These are phyloP conservation scores for Scenedesmus sp. DNA, from an alignment of 163 green algal species.

Conservation along the genomic window DNA sequence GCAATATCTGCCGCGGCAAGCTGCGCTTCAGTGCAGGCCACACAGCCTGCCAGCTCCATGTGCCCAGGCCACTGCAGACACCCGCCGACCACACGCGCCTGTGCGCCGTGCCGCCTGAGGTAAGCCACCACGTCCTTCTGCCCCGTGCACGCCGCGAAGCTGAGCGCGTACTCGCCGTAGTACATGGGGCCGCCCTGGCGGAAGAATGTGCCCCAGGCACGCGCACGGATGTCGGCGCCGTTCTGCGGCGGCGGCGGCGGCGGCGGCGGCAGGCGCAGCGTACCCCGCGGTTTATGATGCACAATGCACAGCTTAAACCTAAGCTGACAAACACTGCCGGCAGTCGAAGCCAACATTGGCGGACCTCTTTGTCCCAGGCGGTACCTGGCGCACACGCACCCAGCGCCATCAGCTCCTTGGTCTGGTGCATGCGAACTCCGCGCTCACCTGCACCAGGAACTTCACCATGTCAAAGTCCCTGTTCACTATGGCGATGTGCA, in stretches of 20 bases:
- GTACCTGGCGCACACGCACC: too few species aligned
- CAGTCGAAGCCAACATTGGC: too few species aligned
- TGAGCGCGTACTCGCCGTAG: slow-evolving; percentile 75
- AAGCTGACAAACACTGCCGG: too few species aligned
- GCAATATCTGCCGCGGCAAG: too few species aligned
- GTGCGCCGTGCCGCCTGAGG: slow-evolving; percentile 67
- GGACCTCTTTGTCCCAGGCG: too few species aligned
- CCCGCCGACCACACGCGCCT: not conserved
- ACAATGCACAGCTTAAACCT: not conserved
- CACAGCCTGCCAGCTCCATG: too few species aligned
- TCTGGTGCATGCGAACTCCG: not conserved
- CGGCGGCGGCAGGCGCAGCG: not conserved
- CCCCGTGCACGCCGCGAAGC: slow-evolving; percentile 71
- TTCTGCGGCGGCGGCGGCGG: slow-evolving; percentile 55
- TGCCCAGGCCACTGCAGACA: not conserved
- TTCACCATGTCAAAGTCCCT: slow-evolving; percentile 60
- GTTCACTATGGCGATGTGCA: slow-evolving; percentile 82
- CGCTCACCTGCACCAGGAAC: slow-evolving; percentile 55
- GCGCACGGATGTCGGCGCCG: slow-evolving; percentile 68
- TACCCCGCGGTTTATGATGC: too few species aligned
- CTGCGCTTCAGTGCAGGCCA: not conserved
- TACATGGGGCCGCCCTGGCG: slow-evolving; percentile 61
- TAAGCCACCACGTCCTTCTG: slow-evolving; percentile 76
- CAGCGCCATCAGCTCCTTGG: not conserved
- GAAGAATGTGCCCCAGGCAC: slow-evolving; percentile 75